Evolutionary conservation across 495 filamentous ascomycete genomes (phyloP).

Genomic region (Talaromyces stipitatus): DNA sequence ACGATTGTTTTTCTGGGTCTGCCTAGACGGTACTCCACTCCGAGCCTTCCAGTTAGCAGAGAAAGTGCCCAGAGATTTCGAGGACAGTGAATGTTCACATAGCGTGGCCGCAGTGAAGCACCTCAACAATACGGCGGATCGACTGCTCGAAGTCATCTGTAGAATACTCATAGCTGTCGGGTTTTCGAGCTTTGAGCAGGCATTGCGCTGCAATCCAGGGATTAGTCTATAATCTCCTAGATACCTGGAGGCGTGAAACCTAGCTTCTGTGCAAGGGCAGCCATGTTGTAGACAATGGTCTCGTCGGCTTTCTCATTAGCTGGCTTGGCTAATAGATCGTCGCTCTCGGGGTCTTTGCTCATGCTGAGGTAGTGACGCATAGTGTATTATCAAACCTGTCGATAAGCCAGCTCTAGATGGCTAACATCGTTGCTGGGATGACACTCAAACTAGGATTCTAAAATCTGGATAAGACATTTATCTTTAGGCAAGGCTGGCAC

Average conservation of each 20-base stretch:
- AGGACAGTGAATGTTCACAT: not conserved
- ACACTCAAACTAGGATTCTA: constrained; percentile 8
- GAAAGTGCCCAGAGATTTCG: constrained; percentile 4
- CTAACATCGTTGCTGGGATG: not conserved
- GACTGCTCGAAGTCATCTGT: constrained; percentile 11
- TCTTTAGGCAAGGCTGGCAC: not conserved
- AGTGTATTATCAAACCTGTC: constrained; percentile 18
- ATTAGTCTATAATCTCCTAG: constrained; percentile 12
- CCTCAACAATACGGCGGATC: constrained; percentile 12
- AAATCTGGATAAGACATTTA: constrained; percentile 15
- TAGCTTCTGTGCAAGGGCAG: constrained; percentile 16
- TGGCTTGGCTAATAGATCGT: constrained; percentile 17
- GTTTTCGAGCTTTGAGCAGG: constrained; percentile 25
- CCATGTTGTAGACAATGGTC: constrained; percentile 19
- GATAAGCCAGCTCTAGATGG: constrained; percentile 9
- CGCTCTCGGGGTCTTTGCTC: constrained; percentile 11
- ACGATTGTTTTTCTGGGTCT: constrained; percentile 13
- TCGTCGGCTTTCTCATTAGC: constrained; percentile 17
- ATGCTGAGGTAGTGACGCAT: constrained; percentile 22
- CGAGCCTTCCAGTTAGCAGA: constrained; percentile 12
- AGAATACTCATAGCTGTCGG: constrained; percentile 19
- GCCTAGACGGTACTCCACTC: constrained; percentile 10
- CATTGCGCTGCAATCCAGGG: constrained; percentile 20
- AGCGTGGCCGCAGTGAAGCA: constrained; percentile 19
- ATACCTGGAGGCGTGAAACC: constrained; percentile 22